Base-by-base conservation (phyloP, 2,329 filamentous ascomycete genomes). In the Neofusicoccum sp. region DNA sequence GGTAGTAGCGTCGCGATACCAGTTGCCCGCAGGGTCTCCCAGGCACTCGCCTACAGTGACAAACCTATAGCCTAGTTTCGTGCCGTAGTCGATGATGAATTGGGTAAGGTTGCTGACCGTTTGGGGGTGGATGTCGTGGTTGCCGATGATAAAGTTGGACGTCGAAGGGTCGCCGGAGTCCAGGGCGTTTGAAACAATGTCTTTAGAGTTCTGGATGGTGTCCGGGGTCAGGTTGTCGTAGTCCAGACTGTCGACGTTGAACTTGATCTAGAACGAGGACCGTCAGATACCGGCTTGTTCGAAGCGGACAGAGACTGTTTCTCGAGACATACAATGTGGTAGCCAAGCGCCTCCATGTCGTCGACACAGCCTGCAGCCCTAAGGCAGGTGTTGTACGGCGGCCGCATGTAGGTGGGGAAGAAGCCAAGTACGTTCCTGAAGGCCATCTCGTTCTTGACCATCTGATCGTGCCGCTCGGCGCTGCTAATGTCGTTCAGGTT, bases 21-120 rank as follows among this genome's bases (percentile, higher is more conserved):
- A 86, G 63, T 80, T 77, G 14, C 70, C 73, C n/a, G 62, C 62
- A 6, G 82, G 70, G 61, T 86, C 83, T 0, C 79, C 79, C 14
- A 86, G 74, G 61, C 84, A 87, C 62, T 85, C 81, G 0, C 83
- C 84, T 4, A 86, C 79, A 1, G 83, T 83, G 30, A 83, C 82
- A 44, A 79, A 78, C 68, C 56, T 60, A 60, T 56, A 56, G 28
- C 51, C 51, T 28, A 12, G 51, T 6, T 14, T 16, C 14, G 75
- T 79, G 0, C 82, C 82, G 3, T 69, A 65, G 26, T 68, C 66
- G 12, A 82, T 72, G 53, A 69, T 69, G 67, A 72, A 79, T 9
- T 75, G 76, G 3, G 80, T 82, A 28, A 84, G 70, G 4, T 76
- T 76, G 24, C 76, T 73, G 9, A 81, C 81, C 1, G 82, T 83